Conservation (phyloP, 106 monocot genomes). For the Dendrobium officinale region DNA sequence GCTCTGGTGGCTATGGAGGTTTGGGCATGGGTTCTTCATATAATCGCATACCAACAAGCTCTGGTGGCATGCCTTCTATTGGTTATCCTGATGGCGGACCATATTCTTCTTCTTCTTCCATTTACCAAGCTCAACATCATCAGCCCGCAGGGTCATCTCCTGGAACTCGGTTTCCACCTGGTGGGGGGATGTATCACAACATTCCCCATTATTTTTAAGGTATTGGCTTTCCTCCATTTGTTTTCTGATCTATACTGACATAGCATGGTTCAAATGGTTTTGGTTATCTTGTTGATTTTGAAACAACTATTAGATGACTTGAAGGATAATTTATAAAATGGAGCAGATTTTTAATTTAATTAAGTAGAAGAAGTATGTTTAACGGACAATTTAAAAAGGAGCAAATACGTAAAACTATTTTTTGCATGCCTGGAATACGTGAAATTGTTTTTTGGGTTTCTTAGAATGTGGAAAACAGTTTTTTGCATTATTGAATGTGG, state of each 20-base stretch:
- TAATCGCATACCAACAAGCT: slow-evolving; percentile 1
- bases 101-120: slow-evolving; percentile 6
- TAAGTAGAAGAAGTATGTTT: no score
- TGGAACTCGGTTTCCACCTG: slow-evolving; percentile 12
- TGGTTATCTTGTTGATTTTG: background rate
- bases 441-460: no score
- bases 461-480: no score
- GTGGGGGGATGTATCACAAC: slow-evolving; percentile 18
- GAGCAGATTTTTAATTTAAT: no score
- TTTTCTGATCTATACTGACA: background rate
- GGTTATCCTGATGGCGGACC: slow-evolving; percentile 15
- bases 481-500: no score
- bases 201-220: slow-evolving; percentile 15
- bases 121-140: slow-evolving; percentile 11
- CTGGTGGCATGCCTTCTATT: slow-evolving; percentile 6
- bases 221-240: background rate
- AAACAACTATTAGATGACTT: no score
- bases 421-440: no score
- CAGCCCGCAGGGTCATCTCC: slow-evolving; percentile 13
- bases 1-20: slow-evolving; percentile 18
- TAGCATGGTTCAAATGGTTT: background rate
- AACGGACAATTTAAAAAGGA: no score
- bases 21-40: slow-evolving; percentile 16
- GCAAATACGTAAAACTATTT: no score
- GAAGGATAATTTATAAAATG: no score